These are phyloP conservation scores for thale cress (Arabidopsis thaliana) DNA, from an alignment of 345 rosid species.

Conservation along the genomic window DNA sequence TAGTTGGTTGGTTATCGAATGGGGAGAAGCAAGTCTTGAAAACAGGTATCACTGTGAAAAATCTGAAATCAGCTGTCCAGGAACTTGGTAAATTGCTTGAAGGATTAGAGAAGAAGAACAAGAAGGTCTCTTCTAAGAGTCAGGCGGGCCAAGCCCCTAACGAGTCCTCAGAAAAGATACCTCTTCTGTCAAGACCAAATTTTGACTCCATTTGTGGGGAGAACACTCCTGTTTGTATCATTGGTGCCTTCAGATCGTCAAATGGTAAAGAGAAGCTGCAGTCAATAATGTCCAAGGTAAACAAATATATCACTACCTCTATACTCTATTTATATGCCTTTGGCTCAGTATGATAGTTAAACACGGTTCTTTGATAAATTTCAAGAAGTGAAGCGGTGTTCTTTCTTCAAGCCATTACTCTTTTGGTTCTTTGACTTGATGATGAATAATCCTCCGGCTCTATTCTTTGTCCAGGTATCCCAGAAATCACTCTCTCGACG, in stretches of 20 bases:
- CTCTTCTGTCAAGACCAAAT: conserved; percentile 58
- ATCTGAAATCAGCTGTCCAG: conserved; percentile 65
- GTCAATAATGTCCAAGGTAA: conserved; percentile 62
- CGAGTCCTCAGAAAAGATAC: conserved; percentile 51
- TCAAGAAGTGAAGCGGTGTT: background rate
- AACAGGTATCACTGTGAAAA: conserved; percentile 78
- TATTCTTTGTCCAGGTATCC: conserved; percentile 61
- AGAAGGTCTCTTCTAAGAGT: conserved; percentile 60
- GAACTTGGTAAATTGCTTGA: conserved; percentile 72
- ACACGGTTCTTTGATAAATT: background rate
- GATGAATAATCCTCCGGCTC: conserved; percentile 19
- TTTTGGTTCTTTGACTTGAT: conserved; percentile 6
- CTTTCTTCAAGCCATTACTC: background rate
- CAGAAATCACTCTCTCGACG: conserved; percentile 73
- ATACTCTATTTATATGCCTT: background rate
- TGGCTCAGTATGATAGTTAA: background rate
- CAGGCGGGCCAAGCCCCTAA: conserved; percentile 46
- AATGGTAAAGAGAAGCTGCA: conserved; percentile 66
- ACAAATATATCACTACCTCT: conserved; percentile 6
- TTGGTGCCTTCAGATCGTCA: conserved; percentile 78
- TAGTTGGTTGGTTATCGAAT: conserved; percentile 84
- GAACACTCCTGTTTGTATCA: conserved; percentile 72
- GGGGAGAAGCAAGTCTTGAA: conserved; percentile 75
- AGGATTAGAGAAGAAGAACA: conserved; percentile 73
- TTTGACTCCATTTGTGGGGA: conserved; percentile 72